These are phyloP conservation scores for Pelargonium cotyledonis DNA, from an alignment of 441 rosid species.

Conservation along the genomic window DNA sequence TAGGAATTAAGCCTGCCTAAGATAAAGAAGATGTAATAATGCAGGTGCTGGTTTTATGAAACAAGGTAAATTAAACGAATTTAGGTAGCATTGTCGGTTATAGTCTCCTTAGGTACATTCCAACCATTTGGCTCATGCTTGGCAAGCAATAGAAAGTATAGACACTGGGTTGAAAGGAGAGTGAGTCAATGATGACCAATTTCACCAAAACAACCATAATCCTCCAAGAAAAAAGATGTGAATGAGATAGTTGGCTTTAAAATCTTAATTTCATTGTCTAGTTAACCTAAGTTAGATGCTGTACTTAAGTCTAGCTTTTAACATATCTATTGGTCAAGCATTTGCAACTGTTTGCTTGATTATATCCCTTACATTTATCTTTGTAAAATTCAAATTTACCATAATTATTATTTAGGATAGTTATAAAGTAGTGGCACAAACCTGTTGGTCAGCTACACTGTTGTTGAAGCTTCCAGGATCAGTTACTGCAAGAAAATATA, in stretches of 20 bases:
- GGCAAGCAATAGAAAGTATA: neutral
- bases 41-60: neutral
- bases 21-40: neutral
- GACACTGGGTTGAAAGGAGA: too few species aligned
- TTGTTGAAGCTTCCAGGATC: slow-evolving; percentile 78
- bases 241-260: neutral
- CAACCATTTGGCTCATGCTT: neutral
- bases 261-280: neutral
- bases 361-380: neutral
- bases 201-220: neutral
- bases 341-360: neutral
- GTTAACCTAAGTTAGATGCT: neutral
- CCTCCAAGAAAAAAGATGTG: neutral
- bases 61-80: neutral
- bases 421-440: slow-evolving; percentile 21
- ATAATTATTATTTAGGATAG: neutral
- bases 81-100: neutral
- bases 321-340: neutral
- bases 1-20: neutral
- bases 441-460: slow-evolving; percentile 73
- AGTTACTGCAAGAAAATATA: slow-evolving; percentile 37
- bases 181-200: too few species aligned
- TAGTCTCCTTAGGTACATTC: neutral
- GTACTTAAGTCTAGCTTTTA: neutral
- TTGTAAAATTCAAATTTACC: neutral